phyloP scores from a whole-genome alignment of 1,284 basidiomycete species.

The Puccinia triticina region DNA sequence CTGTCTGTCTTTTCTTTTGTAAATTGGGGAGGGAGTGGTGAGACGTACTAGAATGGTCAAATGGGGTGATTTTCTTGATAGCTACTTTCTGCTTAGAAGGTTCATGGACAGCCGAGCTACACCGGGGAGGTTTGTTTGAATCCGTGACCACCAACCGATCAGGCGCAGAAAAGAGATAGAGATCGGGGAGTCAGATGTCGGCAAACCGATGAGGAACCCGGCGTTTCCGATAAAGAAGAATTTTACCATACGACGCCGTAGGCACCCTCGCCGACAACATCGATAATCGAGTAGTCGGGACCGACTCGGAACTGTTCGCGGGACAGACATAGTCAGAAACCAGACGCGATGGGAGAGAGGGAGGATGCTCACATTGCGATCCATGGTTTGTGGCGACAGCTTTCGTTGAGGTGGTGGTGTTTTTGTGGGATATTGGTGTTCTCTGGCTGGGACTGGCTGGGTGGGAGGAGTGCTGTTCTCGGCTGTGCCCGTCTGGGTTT shows the following conservation, averaged over 20 bases:
- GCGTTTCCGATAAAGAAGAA: background rate
- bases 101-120: conserved; percentile 47
- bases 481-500: too few relatives aligned
- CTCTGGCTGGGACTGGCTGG: too few relatives aligned
- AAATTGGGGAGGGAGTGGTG: background rate
- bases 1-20: background rate
- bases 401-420: too few relatives aligned
- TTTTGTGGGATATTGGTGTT: too few relatives aligned
- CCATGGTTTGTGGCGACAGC: background rate
- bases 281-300: conserved; percentile 62
- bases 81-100: conserved; percentile 49
- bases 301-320: conserved; percentile 42
- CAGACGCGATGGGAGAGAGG: background rate
- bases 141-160: background rate
- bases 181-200: background rate
- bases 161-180: background rate
- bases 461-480: too few relatives aligned
- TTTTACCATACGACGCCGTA: conserved; percentile 64
- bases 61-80: conserved; percentile 52
- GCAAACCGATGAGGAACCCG: background rate
- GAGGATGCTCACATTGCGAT: conserved; percentile 6
- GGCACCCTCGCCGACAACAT: conserved; percentile 86
- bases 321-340: background rate
- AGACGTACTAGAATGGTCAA: conserved; percentile 50
- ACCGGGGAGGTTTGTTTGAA: background rate